Evolutionary conservation across 2,329 filamentous ascomycete species (phyloP), one percentile per base, ranked within the genome.

Genomic region (Didymella keratinophila): DNA sequence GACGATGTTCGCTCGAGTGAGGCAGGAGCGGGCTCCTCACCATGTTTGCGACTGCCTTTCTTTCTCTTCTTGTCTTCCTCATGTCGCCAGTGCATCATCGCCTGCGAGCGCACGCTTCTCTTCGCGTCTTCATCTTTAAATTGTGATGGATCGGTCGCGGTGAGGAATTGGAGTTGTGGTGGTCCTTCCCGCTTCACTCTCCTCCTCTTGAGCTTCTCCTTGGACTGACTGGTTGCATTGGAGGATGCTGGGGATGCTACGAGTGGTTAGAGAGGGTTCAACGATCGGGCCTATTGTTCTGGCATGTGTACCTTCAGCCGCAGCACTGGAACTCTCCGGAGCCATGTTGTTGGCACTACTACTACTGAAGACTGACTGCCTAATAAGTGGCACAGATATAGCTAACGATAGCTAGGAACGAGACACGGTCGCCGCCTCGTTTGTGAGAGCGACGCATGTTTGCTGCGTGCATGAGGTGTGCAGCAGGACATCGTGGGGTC

Each of bases 21-120:
- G 20, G 25, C 32, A 32, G 47, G n/a, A 16, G 10, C 21, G 9
- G 28, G 8, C 16, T n/a, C 20, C 7, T 27, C 11, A 7, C 25
- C 16, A 9, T 39, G 28, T 18, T 54, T 28, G 27, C n/a, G 20
- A 11, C 27, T 43, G 16, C 9, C 30, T 45, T 60, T 59, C 62
- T 44, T 54, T 58, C 58, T 45, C 30, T 52, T 60, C 36, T 60
- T 48, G 5, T 42, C 36, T 14, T 58, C 54, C 41, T 65, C 66
- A 42, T 70, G 72, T 42, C 69, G 60, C 53, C 71, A 70, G 20
- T 71, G 65, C 7, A 67, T 69, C 73, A 75, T 76, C 23, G 70
- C 73, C 50, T 74, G 71, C 5, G 72, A 75, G 9, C 73, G 73
- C 43, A 76, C 66, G 46, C 64, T 71, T 32, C 67, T 63, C 53